These are phyloP conservation scores for Daldinia sp. DNA, from an alignment of 2,329 filamentous ascomycete species.

Conservation along the genomic window DNA sequence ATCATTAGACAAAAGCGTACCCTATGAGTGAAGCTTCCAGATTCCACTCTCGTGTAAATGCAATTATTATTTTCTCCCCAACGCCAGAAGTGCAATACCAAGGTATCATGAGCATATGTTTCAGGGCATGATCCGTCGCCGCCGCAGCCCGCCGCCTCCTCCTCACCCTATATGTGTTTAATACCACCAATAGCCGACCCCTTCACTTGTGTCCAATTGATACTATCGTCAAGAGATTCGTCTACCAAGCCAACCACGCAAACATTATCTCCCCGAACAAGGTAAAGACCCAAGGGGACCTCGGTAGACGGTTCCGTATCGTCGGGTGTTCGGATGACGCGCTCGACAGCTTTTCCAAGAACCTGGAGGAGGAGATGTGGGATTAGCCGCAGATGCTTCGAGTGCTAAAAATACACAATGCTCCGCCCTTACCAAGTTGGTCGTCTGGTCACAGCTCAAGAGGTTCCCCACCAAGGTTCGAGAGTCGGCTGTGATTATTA, in stretches of 20 bases:
- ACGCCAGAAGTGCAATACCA: constrained; percentile 46
- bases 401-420: not conserved
- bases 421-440: constrained; percentile 72
- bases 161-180: constrained; percentile 68
- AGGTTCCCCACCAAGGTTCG: constrained; percentile 85
- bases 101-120: constrained; percentile 7
- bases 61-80: constrained; percentile 32
- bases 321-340: constrained; percentile 86
- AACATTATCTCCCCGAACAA: constrained; percentile 94
- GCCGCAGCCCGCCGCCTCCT: constrained; percentile 20
- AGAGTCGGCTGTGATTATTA: constrained; percentile 91
- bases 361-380: constrained; percentile 65
- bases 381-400: not conserved
- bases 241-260: constrained; percentile 90
- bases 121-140: not conserved
- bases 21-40: constrained; percentile 40
- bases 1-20: constrained; percentile 48
- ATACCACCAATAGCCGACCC: constrained; percentile 84
- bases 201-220: constrained; percentile 91
- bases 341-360: constrained; percentile 82
- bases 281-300: constrained; percentile 85
- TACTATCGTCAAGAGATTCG: constrained; percentile 85
- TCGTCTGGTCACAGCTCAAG: constrained; percentile 86
- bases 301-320: constrained; percentile 83
- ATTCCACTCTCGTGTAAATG: constrained; percentile 34